Conservation (phyloP, 768 basidiomycete genomes). For the Kwoniella heveanensis region DNA sequence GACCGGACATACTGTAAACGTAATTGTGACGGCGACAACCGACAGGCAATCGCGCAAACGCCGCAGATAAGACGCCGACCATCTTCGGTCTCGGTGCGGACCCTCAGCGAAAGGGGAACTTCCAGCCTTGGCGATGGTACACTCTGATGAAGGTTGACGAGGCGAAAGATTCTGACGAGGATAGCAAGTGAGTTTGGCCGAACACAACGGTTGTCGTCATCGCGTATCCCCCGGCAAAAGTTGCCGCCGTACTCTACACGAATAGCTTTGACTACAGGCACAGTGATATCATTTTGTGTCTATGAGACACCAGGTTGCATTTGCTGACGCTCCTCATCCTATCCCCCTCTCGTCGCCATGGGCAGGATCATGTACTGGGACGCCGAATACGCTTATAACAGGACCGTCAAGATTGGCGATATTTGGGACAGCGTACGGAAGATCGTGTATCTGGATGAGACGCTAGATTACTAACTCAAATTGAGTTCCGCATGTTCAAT, state of each 20-base stretch:
- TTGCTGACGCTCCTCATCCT: too few species aligned
- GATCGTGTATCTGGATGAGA: neutral
- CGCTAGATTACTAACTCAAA: too few species aligned
- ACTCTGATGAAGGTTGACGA: too few species aligned
- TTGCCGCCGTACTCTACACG: too few species aligned
- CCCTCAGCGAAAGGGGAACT: neutral
- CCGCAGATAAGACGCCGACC: neutral
- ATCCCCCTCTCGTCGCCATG: neutral
- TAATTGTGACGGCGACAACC: neutral
- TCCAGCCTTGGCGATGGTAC: slow-evolving; percentile 1
- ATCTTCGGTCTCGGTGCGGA: slow-evolving; percentile 1
- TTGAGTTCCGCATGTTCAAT: too few species aligned
- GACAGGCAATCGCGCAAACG: neutral
- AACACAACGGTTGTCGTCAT: too few species aligned
- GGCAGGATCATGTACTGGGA: slow-evolving; percentile 2
- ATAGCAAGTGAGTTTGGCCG: too few species aligned
- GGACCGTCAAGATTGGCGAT: neutral
- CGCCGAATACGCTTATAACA: neutral
- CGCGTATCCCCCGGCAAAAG: too few species aligned
- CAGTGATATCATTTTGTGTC: too few species aligned
- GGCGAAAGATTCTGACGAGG: too few species aligned
- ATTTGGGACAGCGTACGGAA: neutral
- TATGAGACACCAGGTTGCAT: too few species aligned
- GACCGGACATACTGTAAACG: neutral
- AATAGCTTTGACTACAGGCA: too few species aligned